A percentile compares a stretch with the other conserved stretches of the same genome.
These are phyloP conservation scores for Aspergillus hortae DNA, from an alignment of 2,329 filamentous ascomycete genomes.

Conservation along the genomic window DNA sequence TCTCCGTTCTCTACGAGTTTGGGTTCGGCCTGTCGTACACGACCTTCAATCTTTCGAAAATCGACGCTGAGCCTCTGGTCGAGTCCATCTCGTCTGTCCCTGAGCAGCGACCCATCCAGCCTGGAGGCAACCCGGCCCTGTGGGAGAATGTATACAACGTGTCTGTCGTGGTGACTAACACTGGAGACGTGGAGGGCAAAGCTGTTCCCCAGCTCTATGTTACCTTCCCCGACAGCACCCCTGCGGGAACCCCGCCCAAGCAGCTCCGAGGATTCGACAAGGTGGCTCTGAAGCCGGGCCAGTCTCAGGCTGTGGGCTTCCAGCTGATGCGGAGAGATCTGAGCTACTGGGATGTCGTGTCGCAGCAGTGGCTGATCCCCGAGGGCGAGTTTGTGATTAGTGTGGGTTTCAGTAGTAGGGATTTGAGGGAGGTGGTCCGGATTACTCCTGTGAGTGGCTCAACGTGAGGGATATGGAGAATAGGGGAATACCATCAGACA, in stretches of 20 bases:
- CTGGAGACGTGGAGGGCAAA: conserved; percentile 60
- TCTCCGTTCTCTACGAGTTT: conserved; percentile 19
- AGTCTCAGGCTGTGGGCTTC: conserved; percentile 48
- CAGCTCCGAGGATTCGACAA: conserved; percentile 64
- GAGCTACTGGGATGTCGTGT: conserved; percentile 58
- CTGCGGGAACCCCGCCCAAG: conserved; percentile 35
- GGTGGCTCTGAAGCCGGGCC: conserved; percentile 47
- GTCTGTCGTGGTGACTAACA: conserved; percentile 68
- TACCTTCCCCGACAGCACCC: conserved; percentile 22
- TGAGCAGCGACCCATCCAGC: not conserved
- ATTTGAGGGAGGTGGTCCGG: not conserved
- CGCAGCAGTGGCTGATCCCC: conserved; percentile 54
- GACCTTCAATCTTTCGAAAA: conserved; percentile 62
- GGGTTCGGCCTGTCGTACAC: conserved; percentile 73
- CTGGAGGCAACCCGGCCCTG: conserved; percentile 44
- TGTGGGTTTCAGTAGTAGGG: conserved; percentile 3
- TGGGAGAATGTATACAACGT: conserved; percentile 13
- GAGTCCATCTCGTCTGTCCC: conserved; percentile 52
- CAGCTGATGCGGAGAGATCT: conserved; percentile 57
- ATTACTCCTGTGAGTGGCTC: no score
- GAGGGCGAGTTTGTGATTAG: not conserved
- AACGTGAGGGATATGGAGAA: no score
- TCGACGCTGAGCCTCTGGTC: conserved; percentile 50
- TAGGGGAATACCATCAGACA: no score
- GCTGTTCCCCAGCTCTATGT: conserved; percentile 61